These are phyloP conservation scores for Colletotrichum euphorbiae DNA, from an alignment of 2,329 filamentous ascomycete species.

Conservation along the genomic window DNA sequence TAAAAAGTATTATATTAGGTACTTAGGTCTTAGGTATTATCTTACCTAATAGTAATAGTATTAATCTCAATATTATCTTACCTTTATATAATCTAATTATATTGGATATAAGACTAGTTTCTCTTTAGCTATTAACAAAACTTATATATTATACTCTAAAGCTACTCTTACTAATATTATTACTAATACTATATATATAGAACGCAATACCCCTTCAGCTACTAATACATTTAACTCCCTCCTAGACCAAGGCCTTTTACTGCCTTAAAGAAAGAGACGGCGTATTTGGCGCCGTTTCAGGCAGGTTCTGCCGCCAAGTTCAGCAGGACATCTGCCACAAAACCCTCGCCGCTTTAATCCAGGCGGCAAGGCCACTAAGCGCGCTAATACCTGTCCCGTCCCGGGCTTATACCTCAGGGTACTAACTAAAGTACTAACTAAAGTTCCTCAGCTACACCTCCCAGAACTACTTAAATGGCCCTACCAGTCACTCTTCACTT, in stretches of 20 bases:
- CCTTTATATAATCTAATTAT: not conserved
- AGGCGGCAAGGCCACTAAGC: too few species aligned
- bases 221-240: not conserved
- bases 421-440: not conserved
- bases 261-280: too few species aligned
- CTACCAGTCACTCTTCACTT: too few species aligned
- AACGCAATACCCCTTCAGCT: not conserved
- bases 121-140: not conserved
- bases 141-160: not conserved
- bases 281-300: too few species aligned
- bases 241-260: not conserved
- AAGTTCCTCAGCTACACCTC: too few species aligned
- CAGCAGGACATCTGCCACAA: slow-evolving; percentile 1
- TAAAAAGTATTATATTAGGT: not conserved
- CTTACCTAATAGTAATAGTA: not conserved
- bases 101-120: not conserved
- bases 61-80: not conserved
- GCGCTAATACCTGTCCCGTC: not conserved
- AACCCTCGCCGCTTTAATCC: slow-evolving; percentile 1
- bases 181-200: not conserved
- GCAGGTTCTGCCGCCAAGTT: slow-evolving; percentile 3
- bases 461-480: too few species aligned
- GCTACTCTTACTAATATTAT: not conserved
- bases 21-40: not conserved
- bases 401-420: slow-evolving; percentile 1